Base-by-base conservation (phyloP, 768 basidiomycete species). In the Clitopilus passeckerianus region DNA sequence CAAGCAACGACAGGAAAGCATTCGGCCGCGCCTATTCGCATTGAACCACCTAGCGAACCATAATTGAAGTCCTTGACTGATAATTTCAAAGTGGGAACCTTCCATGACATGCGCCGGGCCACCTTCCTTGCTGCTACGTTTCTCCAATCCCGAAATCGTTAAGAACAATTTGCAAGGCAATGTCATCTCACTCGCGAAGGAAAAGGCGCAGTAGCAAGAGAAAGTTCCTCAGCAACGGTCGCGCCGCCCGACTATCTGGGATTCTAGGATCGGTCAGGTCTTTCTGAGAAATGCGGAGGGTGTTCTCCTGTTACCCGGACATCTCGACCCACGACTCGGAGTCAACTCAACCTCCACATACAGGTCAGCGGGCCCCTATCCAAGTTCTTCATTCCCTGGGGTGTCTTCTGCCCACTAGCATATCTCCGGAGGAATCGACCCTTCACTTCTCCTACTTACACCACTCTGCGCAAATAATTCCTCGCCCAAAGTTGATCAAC, bases 241-340 rank as follows among this genome's bases (percentile, higher is more conserved):
- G 9, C 65, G 66, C 34, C 77, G 80, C 0, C 67, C 75, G 16
- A 73, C 75, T 8, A 71, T 74, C 53, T 88, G 81, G 79, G 79
- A 86, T 61, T 80, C 88, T 0, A 68, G 68, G 2, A 73, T 81
- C 0, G 89, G 89, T 14, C 89, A 90, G 69, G 80, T 89, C 43
- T 90, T 87, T 73, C 75, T 95, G 6, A 93, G 93, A 14, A 95
- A 95, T 70, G 82, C 87, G 57, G 85, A 82, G 54, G 93, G 95
- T 65, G 91, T 94, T 1, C 93, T 89, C 0, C 53, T 84, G 12
- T 68, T 71, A 1, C 66, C 67, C 0, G 73, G 75, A 8, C 61
- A 65, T 20, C 68, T 67, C 33, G 27, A 30, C 59, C 59, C 9
- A 63, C 3, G 27, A n/a, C 18, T 18, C 16, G n/a, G n/a, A n/a